Evolutionary conservation across 73 alveolate genomes (phyloP).

Genomic region (Paramecium sexaurelia): DNA sequence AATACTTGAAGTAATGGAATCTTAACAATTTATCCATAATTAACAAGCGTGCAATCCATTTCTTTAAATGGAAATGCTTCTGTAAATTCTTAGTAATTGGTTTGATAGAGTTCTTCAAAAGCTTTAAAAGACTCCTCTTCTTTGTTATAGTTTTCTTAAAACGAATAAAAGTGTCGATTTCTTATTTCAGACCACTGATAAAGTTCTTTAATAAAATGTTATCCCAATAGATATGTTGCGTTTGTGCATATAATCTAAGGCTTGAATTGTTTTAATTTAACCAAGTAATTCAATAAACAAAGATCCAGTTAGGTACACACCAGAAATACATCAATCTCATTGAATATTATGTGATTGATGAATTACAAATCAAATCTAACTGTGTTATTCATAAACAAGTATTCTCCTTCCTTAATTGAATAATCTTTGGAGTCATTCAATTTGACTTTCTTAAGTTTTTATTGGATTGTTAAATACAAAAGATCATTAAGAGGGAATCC

Average conservation of each 20-base stretch:
- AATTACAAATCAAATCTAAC: background rate
- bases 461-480: background rate
- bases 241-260: conserved; percentile 3
- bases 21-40: conserved; percentile 24
- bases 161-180: background rate
- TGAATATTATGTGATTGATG: background rate
- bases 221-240: background rate
- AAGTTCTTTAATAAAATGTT: conserved; percentile 8
- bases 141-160: background rate
- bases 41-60: background rate
- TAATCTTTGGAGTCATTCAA: background rate
- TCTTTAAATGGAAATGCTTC: conserved; percentile 12
- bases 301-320: background rate
- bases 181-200: background rate
- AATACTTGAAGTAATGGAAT: conserved; percentile 9
- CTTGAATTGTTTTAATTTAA: background rate
- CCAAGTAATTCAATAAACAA: background rate
- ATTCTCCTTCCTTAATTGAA: background rate
- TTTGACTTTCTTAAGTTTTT: background rate
- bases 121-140: background rate
- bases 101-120: background rate
- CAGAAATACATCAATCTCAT: background rate
- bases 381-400: background rate
- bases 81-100: conserved; percentile 23
- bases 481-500: conserved; percentile 22